These are phyloP conservation scores for Westerdykella aurantiaca DNA, from an alignment of 2,329 filamentous ascomycete genomes.

Conservation along the genomic window DNA sequence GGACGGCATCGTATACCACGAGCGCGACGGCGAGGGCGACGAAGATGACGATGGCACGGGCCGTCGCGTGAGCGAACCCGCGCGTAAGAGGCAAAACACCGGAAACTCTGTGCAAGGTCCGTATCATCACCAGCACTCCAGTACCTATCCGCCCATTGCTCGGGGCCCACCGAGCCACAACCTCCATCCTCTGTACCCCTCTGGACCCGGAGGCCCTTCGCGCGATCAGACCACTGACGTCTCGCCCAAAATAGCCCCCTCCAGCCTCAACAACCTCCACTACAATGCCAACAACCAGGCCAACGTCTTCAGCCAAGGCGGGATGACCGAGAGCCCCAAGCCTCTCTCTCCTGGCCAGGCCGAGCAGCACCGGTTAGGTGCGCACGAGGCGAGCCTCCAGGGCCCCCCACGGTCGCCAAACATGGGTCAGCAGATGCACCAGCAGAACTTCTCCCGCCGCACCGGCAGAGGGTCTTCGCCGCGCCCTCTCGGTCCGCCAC, in stretches of 20 bases:
- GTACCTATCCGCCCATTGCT: conserved; percentile 71
- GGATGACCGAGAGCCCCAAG: conserved; percentile 82
- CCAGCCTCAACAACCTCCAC: conserved; percentile 34
- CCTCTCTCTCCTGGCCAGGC: conserved; percentile 65
- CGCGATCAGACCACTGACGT: conserved; percentile 38
- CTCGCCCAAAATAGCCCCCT: conserved; percentile 34
- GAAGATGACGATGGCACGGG: conserved; percentile 40
- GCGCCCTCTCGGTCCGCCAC: conserved; percentile 36
- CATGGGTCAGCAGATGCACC: conserved; percentile 59
- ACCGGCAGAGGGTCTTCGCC: conserved; percentile 54
- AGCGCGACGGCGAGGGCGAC: conserved; percentile 57
- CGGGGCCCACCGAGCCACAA: conserved; percentile 23
- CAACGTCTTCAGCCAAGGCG: conserved; percentile 64
- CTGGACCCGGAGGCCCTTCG: conserved; percentile 22
- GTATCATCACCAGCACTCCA: conserved; percentile 59
- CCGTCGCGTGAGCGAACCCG: conserved; percentile 63
- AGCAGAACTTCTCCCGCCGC: conserved; percentile 57
- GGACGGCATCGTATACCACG: conserved; percentile 57
- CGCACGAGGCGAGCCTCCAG: conserved; percentile 41
- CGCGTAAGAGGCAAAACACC: conserved; percentile 62
- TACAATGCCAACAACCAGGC: conserved; percentile 28
- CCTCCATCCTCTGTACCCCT: conserved; percentile 33
- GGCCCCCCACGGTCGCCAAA: conserved; percentile 59
- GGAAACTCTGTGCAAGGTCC: conserved; percentile 50
- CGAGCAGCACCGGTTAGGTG: conserved; percentile 51